Evolutionary conservation across 2,329 filamentous ascomycete genomes (phyloP).

Genomic region (Massarina eburnea): DNA sequence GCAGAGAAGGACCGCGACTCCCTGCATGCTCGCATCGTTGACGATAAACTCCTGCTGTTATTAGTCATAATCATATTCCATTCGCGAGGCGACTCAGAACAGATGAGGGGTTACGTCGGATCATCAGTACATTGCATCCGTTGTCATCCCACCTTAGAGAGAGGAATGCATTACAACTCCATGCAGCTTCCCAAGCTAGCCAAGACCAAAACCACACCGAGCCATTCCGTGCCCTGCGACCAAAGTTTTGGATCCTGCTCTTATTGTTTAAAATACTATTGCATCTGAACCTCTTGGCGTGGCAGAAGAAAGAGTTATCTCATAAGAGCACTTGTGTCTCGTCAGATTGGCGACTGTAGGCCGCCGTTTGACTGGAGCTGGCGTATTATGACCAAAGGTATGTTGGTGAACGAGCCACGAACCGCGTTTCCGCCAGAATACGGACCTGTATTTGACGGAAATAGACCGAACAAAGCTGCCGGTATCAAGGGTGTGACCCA

Average conservation of each 20-base stretch:
- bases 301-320: constrained; percentile 14
- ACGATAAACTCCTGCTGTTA: constrained; percentile 18
- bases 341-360: constrained; percentile 18
- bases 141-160: constrained; percentile 9
- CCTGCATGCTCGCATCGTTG: constrained; percentile 16
- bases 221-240: constrained; percentile 11
- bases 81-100: constrained; percentile 8
- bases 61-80: constrained; percentile 13
- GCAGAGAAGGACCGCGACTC: constrained; percentile 4
- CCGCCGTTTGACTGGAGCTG: constrained; percentile 19
- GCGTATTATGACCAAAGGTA: constrained; percentile 6
- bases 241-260: constrained; percentile 19
- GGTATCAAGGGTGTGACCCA: constrained; percentile 6
- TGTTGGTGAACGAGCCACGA: constrained; percentile 5
- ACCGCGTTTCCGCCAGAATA: constrained; percentile 8
- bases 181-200: constrained; percentile 17
- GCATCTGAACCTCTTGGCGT: constrained; percentile 16
- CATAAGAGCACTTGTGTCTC: constrained; percentile 13
- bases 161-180: constrained; percentile 2
- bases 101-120: constrained; percentile 14
- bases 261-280: constrained; percentile 21
- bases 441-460: constrained; percentile 16
- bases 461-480: constrained; percentile 18
- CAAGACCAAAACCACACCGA: constrained; percentile 7
- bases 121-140: constrained; percentile 6